These are phyloP conservation scores for Cladosporium sp. DNA, from an alignment of 2,329 filamentous ascomycete species.

Conservation along the genomic window DNA sequence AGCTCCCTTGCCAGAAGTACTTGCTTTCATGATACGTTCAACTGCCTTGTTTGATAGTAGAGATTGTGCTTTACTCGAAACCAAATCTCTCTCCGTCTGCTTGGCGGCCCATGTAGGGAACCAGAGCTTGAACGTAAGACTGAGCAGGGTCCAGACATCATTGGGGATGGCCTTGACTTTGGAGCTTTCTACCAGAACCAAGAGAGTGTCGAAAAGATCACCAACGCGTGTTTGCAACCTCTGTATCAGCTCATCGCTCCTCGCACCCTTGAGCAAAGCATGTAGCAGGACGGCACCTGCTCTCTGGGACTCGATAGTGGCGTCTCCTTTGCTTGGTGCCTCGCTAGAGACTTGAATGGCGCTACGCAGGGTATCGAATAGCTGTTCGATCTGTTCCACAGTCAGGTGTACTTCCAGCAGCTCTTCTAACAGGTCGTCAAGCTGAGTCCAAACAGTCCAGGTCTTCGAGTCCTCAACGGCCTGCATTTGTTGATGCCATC, in stretches of 20 bases:
- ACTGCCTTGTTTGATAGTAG: background rate
- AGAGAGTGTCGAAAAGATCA: conserved; percentile 14
- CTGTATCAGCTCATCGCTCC: conserved; percentile 20
- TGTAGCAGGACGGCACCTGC: background rate
- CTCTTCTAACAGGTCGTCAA: conserved; percentile 9
- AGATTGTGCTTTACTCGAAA: background rate
- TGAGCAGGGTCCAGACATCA: conserved; percentile 12
- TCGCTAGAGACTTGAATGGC: background rate
- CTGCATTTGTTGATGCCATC: conserved; percentile 34
- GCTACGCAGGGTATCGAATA: conserved; percentile 1
- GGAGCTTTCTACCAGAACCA: conserved; percentile 14
- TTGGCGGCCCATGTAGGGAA: conserved; percentile 11
- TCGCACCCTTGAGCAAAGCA: conserved; percentile 20
- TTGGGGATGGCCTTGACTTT: conserved; percentile 8
- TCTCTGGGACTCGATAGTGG: background rate
- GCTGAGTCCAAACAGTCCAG: conserved; percentile 16
- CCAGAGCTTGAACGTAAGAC: conserved; percentile 16
- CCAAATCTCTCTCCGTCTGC: background rate
- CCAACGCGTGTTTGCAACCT: conserved; percentile 22
- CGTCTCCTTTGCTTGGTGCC: background rate
- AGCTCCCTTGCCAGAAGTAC: conserved; percentile 6
- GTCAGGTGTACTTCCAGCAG: conserved; percentile 17
- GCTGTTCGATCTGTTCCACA: conserved; percentile 3
- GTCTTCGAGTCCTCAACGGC: conserved; percentile 1
- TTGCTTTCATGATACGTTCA: conserved; percentile 15